These are phyloP conservation scores for Hymenoscyphus fructigenus DNA, from an alignment of 2,329 filamentous ascomycete species.

Conservation along the genomic window DNA sequence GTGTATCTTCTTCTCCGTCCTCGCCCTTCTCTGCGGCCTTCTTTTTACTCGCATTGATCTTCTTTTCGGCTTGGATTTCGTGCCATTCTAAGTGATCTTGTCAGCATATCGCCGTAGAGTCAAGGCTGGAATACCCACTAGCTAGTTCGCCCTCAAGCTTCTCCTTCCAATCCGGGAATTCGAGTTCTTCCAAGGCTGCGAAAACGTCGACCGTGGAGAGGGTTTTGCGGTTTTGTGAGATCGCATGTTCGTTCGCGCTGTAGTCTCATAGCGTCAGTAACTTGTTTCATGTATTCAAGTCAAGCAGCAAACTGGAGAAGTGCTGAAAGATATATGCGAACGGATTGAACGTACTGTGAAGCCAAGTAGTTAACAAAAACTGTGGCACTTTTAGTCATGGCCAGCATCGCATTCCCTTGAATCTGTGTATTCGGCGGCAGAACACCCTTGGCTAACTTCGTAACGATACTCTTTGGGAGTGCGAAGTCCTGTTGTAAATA, in stretches of 20 bases:
- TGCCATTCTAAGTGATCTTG: slow-evolving; percentile 57
- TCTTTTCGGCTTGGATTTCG: slow-evolving; percentile 70
- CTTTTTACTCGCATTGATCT: slow-evolving; percentile 64
- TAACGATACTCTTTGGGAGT: slow-evolving; percentile 79
- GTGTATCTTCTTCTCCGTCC: slow-evolving; percentile 19
- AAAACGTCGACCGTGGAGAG: slow-evolving; percentile 75
- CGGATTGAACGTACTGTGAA: slow-evolving; percentile 58
- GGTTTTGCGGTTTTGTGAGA: slow-evolving; percentile 70
- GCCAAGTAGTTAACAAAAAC: slow-evolving; percentile 82
- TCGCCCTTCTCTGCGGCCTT: slow-evolving; percentile 60
- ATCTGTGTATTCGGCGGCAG: slow-evolving; percentile 80
- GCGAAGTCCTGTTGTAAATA: slow-evolving; percentile 59
- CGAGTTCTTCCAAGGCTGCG: slow-evolving; percentile 71
- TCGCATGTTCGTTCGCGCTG: slow-evolving; percentile 73
- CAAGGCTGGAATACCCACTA: slow-evolving; percentile 51
- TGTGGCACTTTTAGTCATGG: slow-evolving; percentile 77
- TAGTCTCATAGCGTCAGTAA: neutral
- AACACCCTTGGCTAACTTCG: slow-evolving; percentile 75
- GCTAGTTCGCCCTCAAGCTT: slow-evolving; percentile 73
- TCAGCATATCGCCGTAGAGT: neutral
- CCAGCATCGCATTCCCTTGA: slow-evolving; percentile 76
- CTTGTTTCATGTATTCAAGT: too few relatives aligned
- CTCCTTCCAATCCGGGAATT: slow-evolving; percentile 69
- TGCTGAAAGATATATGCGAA: neutral
- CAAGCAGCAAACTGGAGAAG: neutral